These are phyloP conservation scores for Drosera capensis DNA, from an alignment of 148 eudicot genomes.

Conservation along the genomic window DNA sequence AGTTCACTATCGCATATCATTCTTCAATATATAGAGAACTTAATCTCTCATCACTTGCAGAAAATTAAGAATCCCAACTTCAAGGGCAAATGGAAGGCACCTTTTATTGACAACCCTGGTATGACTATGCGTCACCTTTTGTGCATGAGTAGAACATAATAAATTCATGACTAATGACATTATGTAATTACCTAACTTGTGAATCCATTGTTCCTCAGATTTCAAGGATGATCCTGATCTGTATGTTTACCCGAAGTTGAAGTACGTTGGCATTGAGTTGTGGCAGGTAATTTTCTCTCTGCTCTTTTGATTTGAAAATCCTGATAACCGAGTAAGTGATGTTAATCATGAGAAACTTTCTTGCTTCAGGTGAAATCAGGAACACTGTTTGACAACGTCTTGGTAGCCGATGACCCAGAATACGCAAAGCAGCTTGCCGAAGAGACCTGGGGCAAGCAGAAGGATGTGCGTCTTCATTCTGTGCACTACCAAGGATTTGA, in stretches of 20 bases:
- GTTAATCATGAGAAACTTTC: not conserved
- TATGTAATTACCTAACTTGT: too few relatives aligned
- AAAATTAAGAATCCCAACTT: constrained; percentile 95
- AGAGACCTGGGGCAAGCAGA: constrained; percentile 94
- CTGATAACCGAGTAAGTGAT: not conserved
- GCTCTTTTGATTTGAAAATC: not conserved
- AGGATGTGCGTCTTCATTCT: constrained; percentile 68
- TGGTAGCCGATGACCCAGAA: constrained; percentile 80
- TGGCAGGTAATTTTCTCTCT: constrained; percentile 85
- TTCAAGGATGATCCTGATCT: constrained; percentile 90
- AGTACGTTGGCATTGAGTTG: constrained; percentile 90
- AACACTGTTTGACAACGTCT: constrained; percentile 87
- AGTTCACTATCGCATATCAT: too few relatives aligned
- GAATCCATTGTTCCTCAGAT: too few relatives aligned
- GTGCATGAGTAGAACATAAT: too few relatives aligned
- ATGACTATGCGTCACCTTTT: too few relatives aligned
- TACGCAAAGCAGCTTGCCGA: constrained; percentile 74
- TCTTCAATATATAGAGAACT: not conserved
- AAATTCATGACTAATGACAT: too few relatives aligned
- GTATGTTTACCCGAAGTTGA: constrained; percentile 69
- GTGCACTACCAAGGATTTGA: not conserved
- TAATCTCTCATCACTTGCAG: constrained; percentile 20
- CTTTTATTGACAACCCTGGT: constrained; percentile 96
- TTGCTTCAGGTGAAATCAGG: constrained; percentile 78
- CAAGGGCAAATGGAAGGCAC: constrained; percentile 99